These are phyloP conservation scores for Aspergillus brasiliensis DNA, from an alignment of 2,329 filamentous ascomycete genomes.

Conservation along the genomic window DNA sequence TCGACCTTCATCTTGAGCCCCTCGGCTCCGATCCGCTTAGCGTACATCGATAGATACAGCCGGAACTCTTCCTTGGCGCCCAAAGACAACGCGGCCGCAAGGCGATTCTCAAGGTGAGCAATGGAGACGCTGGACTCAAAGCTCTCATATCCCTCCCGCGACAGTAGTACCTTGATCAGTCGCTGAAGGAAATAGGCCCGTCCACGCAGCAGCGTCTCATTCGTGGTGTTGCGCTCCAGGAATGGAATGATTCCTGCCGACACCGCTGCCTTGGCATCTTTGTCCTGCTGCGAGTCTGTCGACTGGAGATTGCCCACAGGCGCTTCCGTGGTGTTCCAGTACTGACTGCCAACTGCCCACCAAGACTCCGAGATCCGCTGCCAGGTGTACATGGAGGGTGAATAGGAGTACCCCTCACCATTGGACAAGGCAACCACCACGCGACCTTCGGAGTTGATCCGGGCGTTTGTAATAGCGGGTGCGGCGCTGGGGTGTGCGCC, in stretches of 20 bases:
- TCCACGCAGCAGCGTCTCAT: constrained; percentile 86
- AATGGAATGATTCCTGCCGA: constrained; percentile 92
- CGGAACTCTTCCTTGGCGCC: constrained; percentile 90
- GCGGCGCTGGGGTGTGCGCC: constrained; percentile 75
- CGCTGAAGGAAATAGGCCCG: constrained; percentile 88
- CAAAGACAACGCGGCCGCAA: constrained; percentile 83
- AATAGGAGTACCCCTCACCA: constrained; percentile 91
- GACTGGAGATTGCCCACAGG: constrained; percentile 79
- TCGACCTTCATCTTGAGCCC: constrained; percentile 86
- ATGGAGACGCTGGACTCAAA: constrained; percentile 92
- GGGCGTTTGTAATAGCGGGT: constrained; percentile 85
- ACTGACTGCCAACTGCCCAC: constrained; percentile 98
- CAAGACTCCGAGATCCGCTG: constrained; percentile 94
- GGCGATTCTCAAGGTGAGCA: constrained; percentile 90
- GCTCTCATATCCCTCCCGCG: constrained; percentile 85
- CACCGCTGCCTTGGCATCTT: constrained; percentile 58
- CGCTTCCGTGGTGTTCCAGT: constrained; percentile 97
- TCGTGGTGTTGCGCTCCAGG: constrained; percentile 91
- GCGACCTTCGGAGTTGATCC: constrained; percentile 83
- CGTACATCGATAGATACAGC: constrained; percentile 96
- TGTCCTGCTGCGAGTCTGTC: constrained; percentile 63
- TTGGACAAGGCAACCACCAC: constrained; percentile 90
- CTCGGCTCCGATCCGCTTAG: constrained; percentile 90
- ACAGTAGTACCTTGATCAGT: constrained; percentile 84
- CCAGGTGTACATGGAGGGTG: constrained; percentile 83